Base-by-base conservation (phyloP, 1,284 basidiomycete species). In the Gomphus sp. region DNA sequence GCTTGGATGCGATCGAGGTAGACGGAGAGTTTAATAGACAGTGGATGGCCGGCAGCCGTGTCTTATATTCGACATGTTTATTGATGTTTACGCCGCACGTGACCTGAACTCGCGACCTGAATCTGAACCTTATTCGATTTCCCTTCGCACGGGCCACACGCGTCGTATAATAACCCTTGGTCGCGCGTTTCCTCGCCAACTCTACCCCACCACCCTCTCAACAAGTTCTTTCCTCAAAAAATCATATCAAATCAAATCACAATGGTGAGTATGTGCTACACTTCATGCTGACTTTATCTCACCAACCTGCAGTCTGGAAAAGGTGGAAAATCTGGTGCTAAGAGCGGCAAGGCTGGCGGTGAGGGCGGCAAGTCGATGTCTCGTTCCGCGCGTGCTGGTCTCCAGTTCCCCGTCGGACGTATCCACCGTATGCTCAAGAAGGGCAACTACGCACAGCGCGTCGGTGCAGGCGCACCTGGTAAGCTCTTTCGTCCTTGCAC, bases 401-500 rank as follows among this genome's bases (percentile, higher is more conserved):
- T 93, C 60, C 90, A 91, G 71, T 88, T 92, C 78, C 91, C 90
- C 39, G 86, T 89, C 69, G 85, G 87, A 72, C 85, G 86, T 79
- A 82, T 89, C 71, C 85, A 89, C 71, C 84, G 91, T 80, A 81
- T 89, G 57, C 75, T 92, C 69, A 90, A 90, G 80, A 84, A 84
- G 76, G 89, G 88, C 64, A 91, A 92, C 80, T 91, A 91, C 64
- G 87, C 86, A 57, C 82, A 85, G 69, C 85, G 87, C 73, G 78
- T 90, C 61, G 87, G 87, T 74, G 84, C 74, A 58, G 82, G 81
- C 70, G 81, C 85, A 69, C 85, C 80, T 67, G 77, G 77, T 81
- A 71, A 64, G 79, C 77, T 64, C 9, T 58, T 22, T 3, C 51
- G 39, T 48, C 7, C 44, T 18, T 37, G 34, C 60, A n/a, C 52